Conservation (phyloP, 2,329 filamentous ascomycete genomes). For the Alternaria sp. region DNA sequence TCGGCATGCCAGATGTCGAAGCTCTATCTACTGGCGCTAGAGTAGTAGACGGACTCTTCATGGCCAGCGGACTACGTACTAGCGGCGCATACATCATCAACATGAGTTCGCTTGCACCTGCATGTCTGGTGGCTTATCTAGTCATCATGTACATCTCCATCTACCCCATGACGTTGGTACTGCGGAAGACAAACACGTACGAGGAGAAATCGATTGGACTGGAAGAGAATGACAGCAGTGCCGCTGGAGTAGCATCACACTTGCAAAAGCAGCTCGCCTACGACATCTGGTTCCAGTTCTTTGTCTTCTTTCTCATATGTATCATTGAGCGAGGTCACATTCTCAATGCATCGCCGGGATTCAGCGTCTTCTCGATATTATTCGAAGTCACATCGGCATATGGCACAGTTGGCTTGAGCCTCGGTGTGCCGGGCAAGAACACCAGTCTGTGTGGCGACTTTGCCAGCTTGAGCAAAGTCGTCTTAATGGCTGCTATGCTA, state of each 20-base stretch:
- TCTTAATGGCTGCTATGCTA: constrained; percentile 64
- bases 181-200: constrained; percentile 74
- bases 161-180: constrained; percentile 67
- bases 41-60: constrained; percentile 69
- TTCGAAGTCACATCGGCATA: constrained; percentile 66
- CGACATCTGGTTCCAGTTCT: constrained; percentile 70
- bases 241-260: constrained; percentile 50
- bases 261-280: constrained; percentile 69
- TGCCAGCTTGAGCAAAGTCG: constrained; percentile 63
- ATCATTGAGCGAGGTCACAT: constrained; percentile 66
- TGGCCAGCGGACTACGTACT: constrained; percentile 65
- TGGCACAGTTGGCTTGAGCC: constrained; percentile 66
- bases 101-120: constrained; percentile 62
- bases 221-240: constrained; percentile 46
- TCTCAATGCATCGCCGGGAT: constrained; percentile 43
- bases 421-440: constrained; percentile 60
- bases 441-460: constrained; percentile 64
- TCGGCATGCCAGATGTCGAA: constrained; percentile 64
- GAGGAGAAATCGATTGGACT: constrained; percentile 72
- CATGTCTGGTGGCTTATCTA: constrained; percentile 65
- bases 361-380: constrained; percentile 44
- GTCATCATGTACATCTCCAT: constrained; percentile 72
- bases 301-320: constrained; percentile 66
- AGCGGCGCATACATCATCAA: constrained; percentile 71
- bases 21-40: constrained; percentile 60